Conservation (phyloP, 768 basidiomycete species). For the Melanogaster broomeanus region DNA sequence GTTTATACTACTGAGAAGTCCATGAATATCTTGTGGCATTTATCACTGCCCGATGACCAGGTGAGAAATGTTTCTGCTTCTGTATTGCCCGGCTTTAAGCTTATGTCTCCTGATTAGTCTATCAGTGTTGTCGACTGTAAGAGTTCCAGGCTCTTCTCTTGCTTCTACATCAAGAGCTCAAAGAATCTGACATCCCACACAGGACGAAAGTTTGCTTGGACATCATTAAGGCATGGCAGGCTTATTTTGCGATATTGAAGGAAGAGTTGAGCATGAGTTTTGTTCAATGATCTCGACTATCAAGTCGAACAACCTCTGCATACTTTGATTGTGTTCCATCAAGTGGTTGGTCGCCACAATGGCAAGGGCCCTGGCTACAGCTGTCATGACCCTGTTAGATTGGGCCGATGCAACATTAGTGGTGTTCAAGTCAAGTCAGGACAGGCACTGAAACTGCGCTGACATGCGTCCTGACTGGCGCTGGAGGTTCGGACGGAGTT, state of each 20-base stretch:
- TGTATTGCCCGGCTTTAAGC: neutral
- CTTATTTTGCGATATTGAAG: neutral
- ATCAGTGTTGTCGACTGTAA: neutral
- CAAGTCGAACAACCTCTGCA: neutral
- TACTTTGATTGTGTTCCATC: conserved; percentile 18
- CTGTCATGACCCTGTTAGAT: neutral
- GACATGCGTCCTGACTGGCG: no score
- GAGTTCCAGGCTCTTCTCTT: neutral
- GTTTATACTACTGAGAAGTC: no score
- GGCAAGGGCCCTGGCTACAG: conserved; percentile 3
- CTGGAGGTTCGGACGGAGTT: neutral
- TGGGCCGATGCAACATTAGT: neutral
- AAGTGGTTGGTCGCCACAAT: conserved; percentile 8
- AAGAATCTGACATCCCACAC: no score
- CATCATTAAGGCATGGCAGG: no score
- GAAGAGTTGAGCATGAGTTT: neutral
- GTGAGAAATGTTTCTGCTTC: no score
- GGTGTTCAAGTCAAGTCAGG: no score
- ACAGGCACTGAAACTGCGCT: no score
- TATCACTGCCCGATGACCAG: no score
- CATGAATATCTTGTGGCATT: no score
- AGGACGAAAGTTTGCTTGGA: no score
- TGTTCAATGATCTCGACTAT: neutral
- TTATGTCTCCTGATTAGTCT: neutral
- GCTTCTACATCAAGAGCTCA: no score